Conservation (phyloP, 164 flowering plant species). For the Kingdonia uniflora region DNA sequence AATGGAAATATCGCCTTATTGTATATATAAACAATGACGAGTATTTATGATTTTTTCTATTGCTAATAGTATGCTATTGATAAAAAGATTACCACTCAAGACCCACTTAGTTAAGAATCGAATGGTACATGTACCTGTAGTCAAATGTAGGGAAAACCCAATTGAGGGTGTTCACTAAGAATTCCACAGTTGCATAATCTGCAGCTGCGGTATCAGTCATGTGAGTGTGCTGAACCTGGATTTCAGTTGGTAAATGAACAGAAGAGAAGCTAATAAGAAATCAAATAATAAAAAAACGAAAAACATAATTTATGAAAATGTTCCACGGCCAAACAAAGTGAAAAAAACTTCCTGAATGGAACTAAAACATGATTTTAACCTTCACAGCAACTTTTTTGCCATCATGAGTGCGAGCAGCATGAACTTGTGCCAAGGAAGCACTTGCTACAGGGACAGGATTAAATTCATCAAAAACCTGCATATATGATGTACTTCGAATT, state of each 20-base stretch:
- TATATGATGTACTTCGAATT: background rate
- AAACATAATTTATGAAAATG: background rate
- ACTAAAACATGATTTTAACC: slow-evolving; percentile 30
- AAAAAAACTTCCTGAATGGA: background rate
- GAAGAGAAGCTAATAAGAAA: background rate
- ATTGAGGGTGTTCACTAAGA: slow-evolving; percentile 70
- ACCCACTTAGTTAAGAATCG: background rate
- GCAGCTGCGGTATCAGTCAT: slow-evolving; percentile 95
- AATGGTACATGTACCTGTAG: slow-evolving; percentile 51
- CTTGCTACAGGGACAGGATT: slow-evolving; percentile 89
- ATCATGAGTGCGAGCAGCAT: slow-evolving; percentile 70
- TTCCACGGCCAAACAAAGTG: background rate
- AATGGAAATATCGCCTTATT: too few species aligned
- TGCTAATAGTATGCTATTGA: background rate
- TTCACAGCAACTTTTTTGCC: slow-evolving; percentile 97
- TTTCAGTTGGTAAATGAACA: slow-evolving; percentile 8
- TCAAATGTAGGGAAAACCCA: slow-evolving; percentile 80
- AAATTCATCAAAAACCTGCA: slow-evolving; percentile 69
- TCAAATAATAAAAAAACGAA: slow-evolving; percentile 1
- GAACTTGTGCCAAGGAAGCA: slow-evolving; percentile 99
- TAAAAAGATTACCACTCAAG: too few species aligned
- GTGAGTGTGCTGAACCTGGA: slow-evolving; percentile 96
- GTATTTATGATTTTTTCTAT: too few species aligned
- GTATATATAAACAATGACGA: too few species aligned
- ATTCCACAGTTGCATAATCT: slow-evolving; percentile 78